Percentiles rank a stretch among this genome's conserved stretches.
Evolutionary conservation across 2,329 filamentous ascomycete genomes (phyloP).

Genomic region (Sclerotinia borealis): DNA sequence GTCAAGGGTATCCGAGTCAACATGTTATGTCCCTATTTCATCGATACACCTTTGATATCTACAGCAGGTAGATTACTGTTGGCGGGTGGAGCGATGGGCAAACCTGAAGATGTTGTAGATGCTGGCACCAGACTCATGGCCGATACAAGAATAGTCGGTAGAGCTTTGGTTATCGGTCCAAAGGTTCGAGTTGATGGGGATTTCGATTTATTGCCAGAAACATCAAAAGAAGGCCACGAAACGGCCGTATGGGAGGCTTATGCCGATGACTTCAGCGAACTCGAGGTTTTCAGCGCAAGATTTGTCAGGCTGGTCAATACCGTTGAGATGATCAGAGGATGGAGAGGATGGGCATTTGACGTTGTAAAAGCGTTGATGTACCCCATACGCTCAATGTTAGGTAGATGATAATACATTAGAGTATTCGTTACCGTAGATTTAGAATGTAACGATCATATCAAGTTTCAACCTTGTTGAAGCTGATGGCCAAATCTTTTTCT

Average conservation of each 20-base stretch:
- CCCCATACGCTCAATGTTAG: constrained; percentile 10
- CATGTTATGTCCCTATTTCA: constrained; percentile 62
- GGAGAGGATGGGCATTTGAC: constrained; percentile 39
- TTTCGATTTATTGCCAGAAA: constrained; percentile 24
- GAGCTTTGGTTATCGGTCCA: constrained; percentile 53
- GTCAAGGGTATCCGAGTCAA: constrained; percentile 54
- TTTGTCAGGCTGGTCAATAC: constrained; percentile 50
- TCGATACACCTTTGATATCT: constrained; percentile 54
- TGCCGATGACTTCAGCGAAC: constrained; percentile 50
- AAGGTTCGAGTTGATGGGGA: constrained; percentile 42
- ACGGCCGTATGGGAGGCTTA: constrained; percentile 55
- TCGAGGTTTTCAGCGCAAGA: constrained; percentile 49
- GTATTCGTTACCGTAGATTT: constrained; percentile 39
- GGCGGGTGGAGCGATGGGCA: constrained; percentile 49
- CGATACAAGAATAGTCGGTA: constrained; percentile 50
- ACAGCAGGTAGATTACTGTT: constrained; percentile 43
- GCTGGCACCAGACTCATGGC: constrained; percentile 56
- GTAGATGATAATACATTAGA: neutral
- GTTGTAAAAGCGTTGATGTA: constrained; percentile 20
- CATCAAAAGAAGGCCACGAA: constrained; percentile 29
- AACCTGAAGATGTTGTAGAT: constrained; percentile 54
- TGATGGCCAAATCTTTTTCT: neutral
- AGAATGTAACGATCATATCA: neutral
- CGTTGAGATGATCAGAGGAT: constrained; percentile 44
- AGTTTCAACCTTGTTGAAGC: neutral